phyloP scores from a whole-genome alignment of 129 eudicot genomes.

The Tanacetum coccineum region DNA sequence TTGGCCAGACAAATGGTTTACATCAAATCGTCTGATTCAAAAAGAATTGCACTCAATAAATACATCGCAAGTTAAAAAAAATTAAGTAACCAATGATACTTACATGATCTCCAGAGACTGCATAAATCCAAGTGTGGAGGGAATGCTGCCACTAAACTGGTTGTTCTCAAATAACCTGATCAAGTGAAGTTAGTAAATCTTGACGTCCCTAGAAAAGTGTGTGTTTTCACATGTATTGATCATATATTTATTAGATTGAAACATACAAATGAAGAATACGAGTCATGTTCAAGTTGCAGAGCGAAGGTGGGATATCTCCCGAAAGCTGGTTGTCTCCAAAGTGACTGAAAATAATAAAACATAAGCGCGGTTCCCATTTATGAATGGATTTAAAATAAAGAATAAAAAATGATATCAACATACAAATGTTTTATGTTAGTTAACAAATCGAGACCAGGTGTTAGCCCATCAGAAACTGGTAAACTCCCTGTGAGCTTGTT shows the following conservation, averaged over 20 bases:
- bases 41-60: conserved; percentile 6
- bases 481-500: conserved; percentile 53
- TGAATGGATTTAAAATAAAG: not conserved
- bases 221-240: not conserved
- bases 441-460: conserved; percentile 76
- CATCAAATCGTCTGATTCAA: conserved; percentile 29
- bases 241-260: not conserved
- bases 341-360: conserved; percentile 41
- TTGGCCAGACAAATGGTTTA: conserved; percentile 14
- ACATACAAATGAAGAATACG: conserved; percentile 55
- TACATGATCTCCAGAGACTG: conserved; percentile 11
- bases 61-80: not conserved
- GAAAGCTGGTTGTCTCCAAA: conserved; percentile 62
- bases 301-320: conserved; percentile 49
- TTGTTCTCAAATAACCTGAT: conserved; percentile 22
- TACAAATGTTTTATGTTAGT: conserved; percentile 55
- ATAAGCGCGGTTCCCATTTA: not conserved
- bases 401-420: not conserved
- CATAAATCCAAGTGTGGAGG: conserved; percentile 10
- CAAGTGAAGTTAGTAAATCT: not conserved
- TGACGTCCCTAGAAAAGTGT: not conserved
- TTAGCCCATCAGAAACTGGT: conserved; percentile 59
- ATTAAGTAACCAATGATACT: not conserved
- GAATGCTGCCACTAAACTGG: conserved; percentile 16
- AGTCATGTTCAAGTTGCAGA: conserved; percentile 47